These are phyloP conservation scores for Pythium aquatile DNA, from an alignment of 352 stramenopile genomes.

Conservation along the genomic window DNA sequence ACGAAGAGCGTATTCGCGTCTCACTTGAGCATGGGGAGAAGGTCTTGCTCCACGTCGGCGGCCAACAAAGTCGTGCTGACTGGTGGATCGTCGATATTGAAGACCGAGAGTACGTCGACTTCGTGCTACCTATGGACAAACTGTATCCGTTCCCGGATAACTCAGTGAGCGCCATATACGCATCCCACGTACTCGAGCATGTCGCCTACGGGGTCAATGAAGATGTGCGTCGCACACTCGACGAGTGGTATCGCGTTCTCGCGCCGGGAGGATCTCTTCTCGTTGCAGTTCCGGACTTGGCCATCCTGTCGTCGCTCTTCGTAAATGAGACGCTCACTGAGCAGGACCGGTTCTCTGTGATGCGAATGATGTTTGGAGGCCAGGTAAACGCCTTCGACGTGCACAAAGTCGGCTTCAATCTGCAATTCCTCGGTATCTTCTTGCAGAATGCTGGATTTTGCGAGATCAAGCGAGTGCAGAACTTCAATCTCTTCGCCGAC, in stretches of 20 bases:
- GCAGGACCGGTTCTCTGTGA: slow-evolving; percentile 58
- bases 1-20: slow-evolving; percentile 33
- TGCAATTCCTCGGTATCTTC: slow-evolving; percentile 45
- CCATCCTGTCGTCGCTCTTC: slow-evolving; percentile 58
- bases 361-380: slow-evolving; percentile 72
- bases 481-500: slow-evolving; percentile 62
- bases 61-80: slow-evolving; percentile 34
- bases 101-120: slow-evolving; percentile 49
- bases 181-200: slow-evolving; percentile 78
- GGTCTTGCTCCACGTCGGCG: slow-evolving; percentile 67
- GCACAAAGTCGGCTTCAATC: slow-evolving; percentile 78
- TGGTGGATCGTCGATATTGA: slow-evolving; percentile 79
- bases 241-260: slow-evolving; percentile 74
- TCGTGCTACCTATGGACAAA: slow-evolving; percentile 64
- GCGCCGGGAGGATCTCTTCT: slow-evolving; percentile 51
- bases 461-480: slow-evolving; percentile 38
- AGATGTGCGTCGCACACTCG: slow-evolving; percentile 48
- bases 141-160: slow-evolving; percentile 59
- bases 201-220: slow-evolving; percentile 50
- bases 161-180: slow-evolving; percentile 65
- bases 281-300: slow-evolving; percentile 66
- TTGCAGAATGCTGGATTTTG: slow-evolving; percentile 56
- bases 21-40: slow-evolving; percentile 30
- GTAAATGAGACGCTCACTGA: slow-evolving; percentile 48
- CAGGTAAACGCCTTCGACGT: slow-evolving; percentile 69